phyloP scores from a whole-genome alignment of 2,329 filamentous ascomycete species.

The Fusarium staphyleae region DNA sequence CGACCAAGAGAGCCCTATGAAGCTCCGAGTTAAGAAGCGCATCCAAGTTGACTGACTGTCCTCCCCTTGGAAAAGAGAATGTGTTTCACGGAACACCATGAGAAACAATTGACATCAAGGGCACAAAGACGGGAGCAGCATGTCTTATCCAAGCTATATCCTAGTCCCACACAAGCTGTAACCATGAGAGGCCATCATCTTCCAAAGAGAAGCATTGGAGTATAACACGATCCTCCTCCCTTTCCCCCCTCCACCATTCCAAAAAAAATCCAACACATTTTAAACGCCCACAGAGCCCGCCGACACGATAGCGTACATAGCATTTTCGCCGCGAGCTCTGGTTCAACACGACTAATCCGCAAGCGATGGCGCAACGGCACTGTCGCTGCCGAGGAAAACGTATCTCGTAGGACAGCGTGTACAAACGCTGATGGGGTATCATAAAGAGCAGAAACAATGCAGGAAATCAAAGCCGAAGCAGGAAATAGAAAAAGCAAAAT shows the following conservation, averaged over 20 bases:
- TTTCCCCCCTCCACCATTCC: neutral
- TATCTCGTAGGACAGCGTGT: constrained; percentile 54
- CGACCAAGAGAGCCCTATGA: too few species aligned
- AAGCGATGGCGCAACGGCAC: constrained; percentile 63
- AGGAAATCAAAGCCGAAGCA: constrained; percentile 33
- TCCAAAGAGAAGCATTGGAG: constrained; percentile 1
- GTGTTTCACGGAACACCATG: neutral
- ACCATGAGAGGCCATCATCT: neutral
- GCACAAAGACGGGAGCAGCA: constrained; percentile 14
- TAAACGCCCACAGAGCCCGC: constrained; percentile 57
- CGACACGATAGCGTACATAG: constrained; percentile 58
- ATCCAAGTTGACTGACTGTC: too few species aligned
- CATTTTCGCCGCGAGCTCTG: constrained; percentile 60
- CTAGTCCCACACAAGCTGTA: constrained; percentile 1
- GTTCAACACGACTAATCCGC: constrained; percentile 59
- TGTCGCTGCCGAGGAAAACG: constrained; percentile 58
- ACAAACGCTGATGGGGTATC: constrained; percentile 57
- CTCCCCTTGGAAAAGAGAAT: too few species aligned
- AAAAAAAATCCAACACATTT: constrained; percentile 27
- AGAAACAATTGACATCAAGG: neutral
- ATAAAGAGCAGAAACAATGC: constrained; percentile 42
- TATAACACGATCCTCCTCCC: neutral
- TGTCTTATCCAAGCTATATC: constrained; percentile 17
- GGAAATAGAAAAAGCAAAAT: constrained; percentile 20
- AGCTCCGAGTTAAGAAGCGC: too few species aligned